Conservation (phyloP, 495 filamentous ascomycete species). For the Bathelium albidoporum region DNA sequence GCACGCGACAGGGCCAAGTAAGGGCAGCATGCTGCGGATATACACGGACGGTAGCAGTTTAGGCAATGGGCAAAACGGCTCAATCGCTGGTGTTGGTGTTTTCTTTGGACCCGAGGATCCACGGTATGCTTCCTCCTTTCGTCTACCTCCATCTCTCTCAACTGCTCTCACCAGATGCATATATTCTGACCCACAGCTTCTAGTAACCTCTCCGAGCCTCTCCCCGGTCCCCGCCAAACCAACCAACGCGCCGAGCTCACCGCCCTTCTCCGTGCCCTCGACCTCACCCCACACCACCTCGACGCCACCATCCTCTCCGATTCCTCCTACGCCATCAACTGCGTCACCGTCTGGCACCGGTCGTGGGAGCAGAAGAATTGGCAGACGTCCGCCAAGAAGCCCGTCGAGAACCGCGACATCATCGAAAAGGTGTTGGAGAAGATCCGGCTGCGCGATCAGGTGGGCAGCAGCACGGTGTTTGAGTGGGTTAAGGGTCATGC, state of each 20-base stretch:
- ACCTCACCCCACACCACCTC: constrained; percentile 56
- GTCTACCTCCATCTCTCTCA: background rate
- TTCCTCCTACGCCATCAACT: constrained; percentile 79
- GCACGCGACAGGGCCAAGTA: constrained; percentile 21
- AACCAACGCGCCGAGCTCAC: constrained; percentile 93
- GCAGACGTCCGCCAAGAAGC: constrained; percentile 56
- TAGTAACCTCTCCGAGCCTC: constrained; percentile 73
- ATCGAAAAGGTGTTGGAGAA: constrained; percentile 59
- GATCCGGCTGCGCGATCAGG: constrained; percentile 33
- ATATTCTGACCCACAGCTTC: constrained; percentile 29
- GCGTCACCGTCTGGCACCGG: constrained; percentile 73
- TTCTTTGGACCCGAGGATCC: constrained; percentile 67
- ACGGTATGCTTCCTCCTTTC: constrained; percentile 40
- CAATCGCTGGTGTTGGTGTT: constrained; percentile 77
- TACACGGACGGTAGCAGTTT: constrained; percentile 84
- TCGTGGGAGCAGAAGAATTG: constrained; percentile 75
- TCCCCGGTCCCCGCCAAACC: constrained; percentile 66
- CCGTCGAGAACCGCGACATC: constrained; percentile 79
- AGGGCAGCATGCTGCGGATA: constrained; percentile 50
- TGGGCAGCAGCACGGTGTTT: constrained; percentile 37
- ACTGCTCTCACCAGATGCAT: background rate
- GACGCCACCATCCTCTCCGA: constrained; percentile 68
- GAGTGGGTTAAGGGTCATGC: constrained; percentile 83
- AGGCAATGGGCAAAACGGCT: constrained; percentile 61
- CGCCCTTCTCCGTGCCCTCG: constrained; percentile 72